A percentile compares a stretch with the other conserved stretches of the same genome.
Conservation (phyloP, 345 rosid species). For the Acer yangbiense region DNA sequence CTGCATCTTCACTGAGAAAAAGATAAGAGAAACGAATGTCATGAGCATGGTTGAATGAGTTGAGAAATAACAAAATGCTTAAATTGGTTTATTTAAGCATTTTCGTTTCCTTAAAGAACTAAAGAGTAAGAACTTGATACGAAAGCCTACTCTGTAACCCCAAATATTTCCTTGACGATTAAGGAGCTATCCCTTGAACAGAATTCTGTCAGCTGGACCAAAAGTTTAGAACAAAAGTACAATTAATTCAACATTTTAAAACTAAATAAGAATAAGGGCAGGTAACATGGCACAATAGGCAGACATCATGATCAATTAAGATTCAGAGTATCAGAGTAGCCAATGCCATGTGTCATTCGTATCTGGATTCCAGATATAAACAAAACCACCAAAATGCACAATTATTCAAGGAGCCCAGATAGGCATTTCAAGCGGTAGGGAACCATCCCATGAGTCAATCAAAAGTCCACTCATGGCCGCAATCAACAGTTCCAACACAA, state of each 20-base stretch:
- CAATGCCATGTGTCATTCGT: conserved; percentile 6
- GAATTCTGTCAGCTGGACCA: conserved; percentile 85
- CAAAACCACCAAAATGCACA: neutral
- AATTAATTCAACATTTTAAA: conserved; percentile 5
- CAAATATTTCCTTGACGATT: conserved; percentile 86
- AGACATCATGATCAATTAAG: neutral
- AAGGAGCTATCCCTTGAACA: conserved; percentile 77
- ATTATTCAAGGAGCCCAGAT: neutral
- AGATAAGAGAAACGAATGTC: neutral
- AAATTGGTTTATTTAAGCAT: neutral
- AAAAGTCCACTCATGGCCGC: neutral
- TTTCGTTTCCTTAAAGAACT: conserved; percentile 6
- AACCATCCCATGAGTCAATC: neutral
- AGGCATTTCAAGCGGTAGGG: neutral
- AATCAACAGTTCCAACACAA: neutral
- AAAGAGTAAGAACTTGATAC: conserved; percentile 6
- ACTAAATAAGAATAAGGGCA: conserved; percentile 1
- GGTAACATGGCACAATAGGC: neutral
- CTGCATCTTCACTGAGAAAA: conserved; percentile 74
- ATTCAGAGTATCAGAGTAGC: conserved; percentile 4
- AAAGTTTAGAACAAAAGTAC: conserved; percentile 20
- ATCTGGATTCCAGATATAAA: neutral
- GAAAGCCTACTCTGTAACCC: conserved; percentile 81
- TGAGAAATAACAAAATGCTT: neutral
- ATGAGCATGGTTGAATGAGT: neutral